phyloP scores from a whole-genome alignment of 495 filamentous ascomycete genomes.

The Talaromyces trachyspermus region DNA sequence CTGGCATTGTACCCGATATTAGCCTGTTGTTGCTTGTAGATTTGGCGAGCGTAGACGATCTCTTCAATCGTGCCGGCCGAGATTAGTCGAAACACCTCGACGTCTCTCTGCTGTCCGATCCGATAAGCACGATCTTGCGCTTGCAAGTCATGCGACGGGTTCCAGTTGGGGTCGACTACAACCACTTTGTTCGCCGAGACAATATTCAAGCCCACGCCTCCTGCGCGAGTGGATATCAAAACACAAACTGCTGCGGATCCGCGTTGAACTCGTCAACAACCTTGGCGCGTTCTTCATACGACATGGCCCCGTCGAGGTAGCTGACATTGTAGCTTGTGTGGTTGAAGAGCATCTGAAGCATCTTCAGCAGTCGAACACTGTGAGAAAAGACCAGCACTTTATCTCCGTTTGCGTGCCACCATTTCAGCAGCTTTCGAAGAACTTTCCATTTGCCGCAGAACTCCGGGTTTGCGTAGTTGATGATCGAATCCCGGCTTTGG shows the following conservation, averaged over 20 bases:
- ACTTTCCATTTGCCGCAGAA: conserved; percentile 98
- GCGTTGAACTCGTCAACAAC: conserved; percentile 89
- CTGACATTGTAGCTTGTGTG: conserved; percentile 87
- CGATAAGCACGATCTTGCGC: conserved; percentile 96
- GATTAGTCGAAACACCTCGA: conserved; percentile 94
- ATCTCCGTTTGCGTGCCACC: conserved; percentile 85
- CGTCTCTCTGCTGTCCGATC: conserved; percentile 87
- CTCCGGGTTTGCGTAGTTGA: conserved; percentile 79
- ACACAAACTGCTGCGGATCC: conserved; percentile 83
- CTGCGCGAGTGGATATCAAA: conserved; percentile 92
- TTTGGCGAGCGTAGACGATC: conserved; percentile 93
- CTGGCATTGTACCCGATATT: conserved; percentile 96
- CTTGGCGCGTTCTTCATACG: conserved; percentile 71
- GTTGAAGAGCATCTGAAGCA: conserved; percentile 79
- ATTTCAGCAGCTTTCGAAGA: conserved; percentile 73
- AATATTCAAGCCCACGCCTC: conserved; percentile 88
- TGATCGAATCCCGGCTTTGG: conserved; percentile 64
- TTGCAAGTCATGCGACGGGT: conserved; percentile 87
- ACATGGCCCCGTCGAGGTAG: conserved; percentile 83
- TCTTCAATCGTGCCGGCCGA: conserved; percentile 93
- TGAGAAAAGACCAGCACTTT: conserved; percentile 95
- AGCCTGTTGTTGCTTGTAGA: conserved; percentile 98
- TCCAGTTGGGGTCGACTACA: conserved; percentile 97
- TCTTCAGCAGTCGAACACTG: conserved; percentile 74
- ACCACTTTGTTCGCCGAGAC: conserved; percentile 98